These are phyloP conservation scores for Mikania micrantha DNA, from an alignment of 129 eudicot genomes.

Conservation along the genomic window DNA sequence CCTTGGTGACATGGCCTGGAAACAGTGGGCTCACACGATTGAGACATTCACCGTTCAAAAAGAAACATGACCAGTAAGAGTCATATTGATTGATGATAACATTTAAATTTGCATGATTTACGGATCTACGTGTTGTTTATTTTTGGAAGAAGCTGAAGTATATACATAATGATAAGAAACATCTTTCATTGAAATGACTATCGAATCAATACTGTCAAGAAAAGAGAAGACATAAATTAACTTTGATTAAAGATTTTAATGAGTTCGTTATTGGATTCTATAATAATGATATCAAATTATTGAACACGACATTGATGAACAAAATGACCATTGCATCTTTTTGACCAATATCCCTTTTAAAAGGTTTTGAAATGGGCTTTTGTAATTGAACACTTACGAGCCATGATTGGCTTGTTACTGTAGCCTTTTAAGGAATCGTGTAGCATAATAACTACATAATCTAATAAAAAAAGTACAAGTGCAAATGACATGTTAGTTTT, in stretches of 20 bases:
- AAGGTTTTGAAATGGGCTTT: conserved; percentile 20
- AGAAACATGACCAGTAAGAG: too few relatives aligned
- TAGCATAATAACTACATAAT: background rate
- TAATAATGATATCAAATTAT: conserved; percentile 13
- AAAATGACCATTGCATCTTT: conserved; percentile 21
- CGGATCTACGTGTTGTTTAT: conserved; percentile 3
- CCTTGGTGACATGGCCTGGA: too few relatives aligned
- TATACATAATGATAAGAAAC: background rate
- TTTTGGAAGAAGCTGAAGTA: conserved; percentile 3
- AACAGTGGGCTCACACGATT: too few relatives aligned
- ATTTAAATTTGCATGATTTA: conserved; percentile 6
- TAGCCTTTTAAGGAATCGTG: conserved; percentile 1
- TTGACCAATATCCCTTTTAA: conserved; percentile 25
- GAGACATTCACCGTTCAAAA: too few relatives aligned
- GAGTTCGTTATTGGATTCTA: conserved; percentile 24
- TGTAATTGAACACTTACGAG: conserved; percentile 17
- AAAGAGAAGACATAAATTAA: conserved; percentile 22
- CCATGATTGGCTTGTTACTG: conserved; percentile 12
- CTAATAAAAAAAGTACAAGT: conserved; percentile 9
- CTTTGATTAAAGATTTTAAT: conserved; percentile 18
- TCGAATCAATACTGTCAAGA: conserved; percentile 1
- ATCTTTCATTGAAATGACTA: background rate
- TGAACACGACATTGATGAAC: conserved; percentile 14
- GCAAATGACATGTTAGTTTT: too few relatives aligned
- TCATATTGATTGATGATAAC: conserved; percentile 1